Conservation (phyloP, 495 filamentous ascomycete genomes). For the Filosporella fistucella region DNA sequence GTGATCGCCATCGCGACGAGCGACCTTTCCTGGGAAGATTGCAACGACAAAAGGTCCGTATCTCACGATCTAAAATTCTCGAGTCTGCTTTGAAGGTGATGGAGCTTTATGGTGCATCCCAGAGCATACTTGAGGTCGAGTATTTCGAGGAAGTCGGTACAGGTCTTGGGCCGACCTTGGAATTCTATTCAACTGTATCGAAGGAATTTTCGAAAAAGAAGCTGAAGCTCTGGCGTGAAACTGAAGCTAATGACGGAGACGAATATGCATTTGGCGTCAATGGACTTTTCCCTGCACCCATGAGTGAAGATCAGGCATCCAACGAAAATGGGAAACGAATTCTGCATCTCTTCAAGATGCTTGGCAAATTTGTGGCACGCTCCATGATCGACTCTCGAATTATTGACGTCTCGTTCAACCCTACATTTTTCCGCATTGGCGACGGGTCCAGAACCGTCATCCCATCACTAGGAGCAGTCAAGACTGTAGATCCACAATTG, state of each 20-base stretch:
- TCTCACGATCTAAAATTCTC: constrained; percentile 85
- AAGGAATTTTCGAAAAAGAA: constrained; percentile 98
- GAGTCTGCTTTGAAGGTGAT: constrained; percentile 99
- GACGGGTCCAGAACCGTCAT: constrained; percentile 67
- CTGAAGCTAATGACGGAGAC: constrained; percentile 66
- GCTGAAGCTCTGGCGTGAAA: constrained; percentile 92
- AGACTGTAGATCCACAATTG: constrained; percentile 80
- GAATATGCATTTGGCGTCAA: constrained; percentile 85
- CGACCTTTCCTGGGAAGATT: constrained; percentile 88
- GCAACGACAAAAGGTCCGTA: constrained; percentile 95
- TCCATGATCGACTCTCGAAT: constrained; percentile 99
- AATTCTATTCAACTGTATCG: constrained; percentile 97
- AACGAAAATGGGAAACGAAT: constrained; percentile 77
- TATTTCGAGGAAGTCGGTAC: constrained; percentile 99
- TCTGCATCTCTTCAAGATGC: constrained; percentile 82
- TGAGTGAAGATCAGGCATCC: constrained; percentile 72
- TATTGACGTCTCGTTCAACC: constrained; percentile 96
- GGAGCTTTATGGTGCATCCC: constrained; percentile 95
- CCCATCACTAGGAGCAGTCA: constrained; percentile 88
- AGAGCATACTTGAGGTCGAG: constrained; percentile 94
- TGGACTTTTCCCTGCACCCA: constrained; percentile 89
- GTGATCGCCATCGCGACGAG: constrained; percentile 82
- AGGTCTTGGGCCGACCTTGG: constrained; percentile 90
- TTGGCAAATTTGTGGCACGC: constrained; percentile 95
- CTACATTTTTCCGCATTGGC: constrained; percentile 94